Conservation (phyloP, 2,329 filamentous ascomycete genomes). For the Fusarium pseudoanthophilum region DNA sequence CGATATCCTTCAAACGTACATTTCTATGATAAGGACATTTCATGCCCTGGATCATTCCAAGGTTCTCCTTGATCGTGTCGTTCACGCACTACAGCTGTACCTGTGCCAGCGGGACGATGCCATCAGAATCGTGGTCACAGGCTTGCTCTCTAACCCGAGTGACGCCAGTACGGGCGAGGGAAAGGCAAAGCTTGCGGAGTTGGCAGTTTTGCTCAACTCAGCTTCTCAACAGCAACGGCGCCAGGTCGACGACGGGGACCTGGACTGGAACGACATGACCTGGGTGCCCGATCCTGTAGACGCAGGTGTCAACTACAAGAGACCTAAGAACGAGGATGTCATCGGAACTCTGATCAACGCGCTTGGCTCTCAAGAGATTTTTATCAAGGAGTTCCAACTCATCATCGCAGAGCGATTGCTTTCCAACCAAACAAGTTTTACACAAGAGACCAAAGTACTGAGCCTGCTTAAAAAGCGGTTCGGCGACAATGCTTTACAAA, state of each 20-base stretch:
- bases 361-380: constrained; percentile 88
- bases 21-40: constrained; percentile 81
- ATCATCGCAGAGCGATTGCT: constrained; percentile 87
- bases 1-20: constrained; percentile 80
- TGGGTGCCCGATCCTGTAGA: constrained; percentile 96
- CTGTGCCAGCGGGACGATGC: constrained; percentile 81
- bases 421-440: constrained; percentile 73
- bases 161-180: constrained; percentile 60
- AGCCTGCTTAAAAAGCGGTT: constrained; percentile 89
- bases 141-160: constrained; percentile 72
- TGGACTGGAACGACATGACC: constrained; percentile 91
- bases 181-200: constrained; percentile 69
- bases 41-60: constrained; percentile 80
- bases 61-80: constrained; percentile 79
- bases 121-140: constrained; percentile 79
- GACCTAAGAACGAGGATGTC: constrained; percentile 88
- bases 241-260: constrained; percentile 71
- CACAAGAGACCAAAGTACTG: constrained; percentile 84
- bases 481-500: constrained; percentile 85
- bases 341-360: constrained; percentile 90
- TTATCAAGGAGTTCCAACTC: constrained; percentile 92
- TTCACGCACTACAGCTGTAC: constrained; percentile 78
- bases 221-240: constrained; percentile 64
- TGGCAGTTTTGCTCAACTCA: constrained; percentile 73
- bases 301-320: constrained; percentile 90